A percentile compares a stretch with the other conserved stretches of the same genome.
Evolutionary conservation across 768 basidiomycete species (phyloP).

Genomic region (Pulveroboletus sp.): DNA sequence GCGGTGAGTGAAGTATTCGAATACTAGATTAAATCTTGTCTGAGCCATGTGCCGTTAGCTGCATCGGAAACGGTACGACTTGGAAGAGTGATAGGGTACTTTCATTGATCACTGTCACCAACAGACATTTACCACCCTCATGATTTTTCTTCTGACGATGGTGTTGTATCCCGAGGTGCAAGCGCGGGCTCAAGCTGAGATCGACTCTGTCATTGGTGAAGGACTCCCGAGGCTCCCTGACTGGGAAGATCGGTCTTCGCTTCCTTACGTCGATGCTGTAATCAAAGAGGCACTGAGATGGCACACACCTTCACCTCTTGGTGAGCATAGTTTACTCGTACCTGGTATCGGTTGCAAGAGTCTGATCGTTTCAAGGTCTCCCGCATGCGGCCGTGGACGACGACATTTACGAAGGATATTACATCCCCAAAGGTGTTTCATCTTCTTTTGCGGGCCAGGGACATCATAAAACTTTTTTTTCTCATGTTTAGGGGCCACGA

Average conservation of each 20-base stretch:
- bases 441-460: not conserved
- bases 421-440: slow-evolving; percentile 48
- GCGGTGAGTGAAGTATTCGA: slow-evolving; percentile 7
- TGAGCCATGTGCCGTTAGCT: slow-evolving; percentile 8
- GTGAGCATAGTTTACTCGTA: slow-evolving; percentile 1
- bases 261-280: slow-evolving; percentile 22
- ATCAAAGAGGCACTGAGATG: slow-evolving; percentile 25
- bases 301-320: slow-evolving; percentile 15
- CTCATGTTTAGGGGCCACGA: slow-evolving; percentile 16
- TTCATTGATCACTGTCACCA: slow-evolving; percentile 9
- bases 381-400: slow-evolving; percentile 35
- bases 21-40: slow-evolving; percentile 5
- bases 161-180: slow-evolving; percentile 26
- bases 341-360: not conserved
- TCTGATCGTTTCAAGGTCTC: slow-evolving; percentile 16
- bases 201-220: slow-evolving; percentile 18
- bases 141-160: slow-evolving; percentile 25
- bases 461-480: not conserved
- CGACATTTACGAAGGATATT: slow-evolving; percentile 41
- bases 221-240: slow-evolving; percentile 18
- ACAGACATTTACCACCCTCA: slow-evolving; percentile 18
- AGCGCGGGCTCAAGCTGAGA: slow-evolving; percentile 16
- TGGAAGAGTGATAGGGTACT: not conserved
- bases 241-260: slow-evolving; percentile 17
- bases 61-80: slow-evolving; percentile 25